phyloP scores from a whole-genome alignment of 129 eudicot species.

The Chrysanthemum seticuspe region DNA sequence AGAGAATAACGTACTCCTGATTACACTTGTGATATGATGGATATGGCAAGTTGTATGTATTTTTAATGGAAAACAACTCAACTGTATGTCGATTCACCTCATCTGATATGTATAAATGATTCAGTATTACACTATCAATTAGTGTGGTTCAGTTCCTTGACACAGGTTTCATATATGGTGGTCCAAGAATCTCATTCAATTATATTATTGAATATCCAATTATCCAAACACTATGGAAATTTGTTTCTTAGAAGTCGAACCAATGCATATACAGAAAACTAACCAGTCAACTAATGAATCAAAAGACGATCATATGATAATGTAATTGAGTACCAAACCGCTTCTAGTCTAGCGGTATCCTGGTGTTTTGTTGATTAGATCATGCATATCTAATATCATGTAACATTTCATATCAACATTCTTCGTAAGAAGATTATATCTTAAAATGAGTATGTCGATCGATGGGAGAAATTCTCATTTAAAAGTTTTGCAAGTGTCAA shows the following conservation, averaged over 20 bases:
- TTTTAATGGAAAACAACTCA: conserved; percentile 33
- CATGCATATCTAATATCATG: no score
- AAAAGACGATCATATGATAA: no score
- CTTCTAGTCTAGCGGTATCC: no score
- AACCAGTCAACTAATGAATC: no score
- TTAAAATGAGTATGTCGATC: background rate
- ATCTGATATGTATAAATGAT: conserved; percentile 9
- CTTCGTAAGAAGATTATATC: background rate
- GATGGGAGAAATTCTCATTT: conserved; percentile 2
- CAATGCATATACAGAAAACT: no score
- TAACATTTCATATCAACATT: background rate
- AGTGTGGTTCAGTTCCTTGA: conserved; percentile 17
- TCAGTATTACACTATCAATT: conserved; percentile 27
- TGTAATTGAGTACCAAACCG: no score
- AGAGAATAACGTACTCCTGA: conserved; percentile 16
- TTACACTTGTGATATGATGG: conserved; percentile 13
- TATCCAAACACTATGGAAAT: background rate
- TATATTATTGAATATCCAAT: conserved; percentile 2
- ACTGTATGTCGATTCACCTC: conserved; percentile 16
- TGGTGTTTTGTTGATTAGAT: no score
- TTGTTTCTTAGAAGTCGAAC: background rate
- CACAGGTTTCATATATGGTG: conserved; percentile 38
- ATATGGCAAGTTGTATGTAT: conserved; percentile 21
- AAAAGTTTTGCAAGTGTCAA: conserved; percentile 18
- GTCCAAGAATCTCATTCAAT: conserved; percentile 29